Evolutionary conservation across 2,329 filamentous ascomycete genomes (phyloP), one percentile per base, ranked within the genome.

Genomic region (Sphaerulina populicola): DNA sequence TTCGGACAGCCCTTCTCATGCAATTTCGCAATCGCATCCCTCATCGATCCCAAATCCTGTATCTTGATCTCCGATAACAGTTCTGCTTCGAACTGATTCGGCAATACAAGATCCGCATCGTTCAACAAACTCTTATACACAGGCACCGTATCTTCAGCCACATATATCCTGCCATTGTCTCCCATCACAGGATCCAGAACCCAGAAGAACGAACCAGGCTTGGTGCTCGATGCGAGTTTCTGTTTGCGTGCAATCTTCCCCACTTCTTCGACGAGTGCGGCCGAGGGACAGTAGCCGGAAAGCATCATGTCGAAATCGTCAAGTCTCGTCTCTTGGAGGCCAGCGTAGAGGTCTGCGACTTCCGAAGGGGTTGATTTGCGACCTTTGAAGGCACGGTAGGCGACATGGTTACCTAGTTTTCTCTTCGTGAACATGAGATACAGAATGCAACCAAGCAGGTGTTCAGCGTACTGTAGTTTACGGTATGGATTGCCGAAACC

Each of bases 141-240:
- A 0, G 90, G 90, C 12, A 97, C 86, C 3, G 94, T 88, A 57
- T 94, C 88, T 61, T 91, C 83, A 5, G 85, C 86, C 6, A 98
- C 91, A 65, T 98, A 98, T 10, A 98, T 76, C 59, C 79, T 81
- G 44, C 89, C 93, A 63, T 96, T 89, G 67, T 98, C 93, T 29
- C 93, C 93, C 93, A 98, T 98, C 43, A 98, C 93, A 0, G 94
- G 93, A 68, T 98, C 93, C 23, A 98, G 77, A 2, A 95, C 88
- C 91, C 91, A 97, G 71, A 97, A 97, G 73, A 97, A 95, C 41
- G 78, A 81, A 0, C 88, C 86, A 0, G 86, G 83, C 30, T 75
- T 77, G 11, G 72, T 73, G 33, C 72, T 73, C 1, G 80, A 76
- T 61, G 82, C 84, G 47, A 78, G 73, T 66, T 85, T 86, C 54